Evolutionary conservation across 2,329 filamentous ascomycete species (phyloP).

Genomic region (Didymella arachidicola): DNA sequence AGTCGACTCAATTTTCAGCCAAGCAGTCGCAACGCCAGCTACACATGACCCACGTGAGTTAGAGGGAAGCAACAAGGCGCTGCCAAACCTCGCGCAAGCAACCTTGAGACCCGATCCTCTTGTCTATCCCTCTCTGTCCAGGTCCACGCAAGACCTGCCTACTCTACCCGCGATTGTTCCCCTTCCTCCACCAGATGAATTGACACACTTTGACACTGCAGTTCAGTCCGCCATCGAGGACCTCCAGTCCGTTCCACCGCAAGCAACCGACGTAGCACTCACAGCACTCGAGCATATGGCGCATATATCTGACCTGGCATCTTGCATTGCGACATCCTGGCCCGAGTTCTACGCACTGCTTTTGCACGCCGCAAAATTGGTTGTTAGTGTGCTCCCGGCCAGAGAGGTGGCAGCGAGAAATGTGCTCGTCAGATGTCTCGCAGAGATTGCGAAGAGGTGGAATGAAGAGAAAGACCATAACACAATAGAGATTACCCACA

Average conservation of each 20-base stretch:
- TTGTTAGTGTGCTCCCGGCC: constrained; percentile 62
- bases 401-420: constrained; percentile 63
- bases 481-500: constrained; percentile 4
- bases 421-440: constrained; percentile 58
- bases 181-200: constrained; percentile 13
- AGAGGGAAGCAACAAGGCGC: background rate
- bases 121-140: background rate
- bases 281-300: constrained; percentile 61
- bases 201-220: constrained; percentile 13
- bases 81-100: background rate
- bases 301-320: constrained; percentile 51
- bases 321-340: constrained; percentile 27
- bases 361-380: constrained; percentile 70
- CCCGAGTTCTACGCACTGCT: constrained; percentile 63
- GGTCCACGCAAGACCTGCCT: background rate
- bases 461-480: constrained; percentile 13
- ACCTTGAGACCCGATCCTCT: background rate
- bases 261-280: constrained; percentile 58
- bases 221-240: constrained; percentile 16
- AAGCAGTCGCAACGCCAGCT: background rate
- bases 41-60: too few relatives aligned
- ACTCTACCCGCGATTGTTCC: background rate
- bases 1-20: background rate
- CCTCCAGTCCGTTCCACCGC: constrained; percentile 46
- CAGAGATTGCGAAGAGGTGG: constrained; percentile 12